These are phyloP conservation scores for Exidia glandulosa DNA, from an alignment of 768 basidiomycete species.

Conservation along the genomic window DNA sequence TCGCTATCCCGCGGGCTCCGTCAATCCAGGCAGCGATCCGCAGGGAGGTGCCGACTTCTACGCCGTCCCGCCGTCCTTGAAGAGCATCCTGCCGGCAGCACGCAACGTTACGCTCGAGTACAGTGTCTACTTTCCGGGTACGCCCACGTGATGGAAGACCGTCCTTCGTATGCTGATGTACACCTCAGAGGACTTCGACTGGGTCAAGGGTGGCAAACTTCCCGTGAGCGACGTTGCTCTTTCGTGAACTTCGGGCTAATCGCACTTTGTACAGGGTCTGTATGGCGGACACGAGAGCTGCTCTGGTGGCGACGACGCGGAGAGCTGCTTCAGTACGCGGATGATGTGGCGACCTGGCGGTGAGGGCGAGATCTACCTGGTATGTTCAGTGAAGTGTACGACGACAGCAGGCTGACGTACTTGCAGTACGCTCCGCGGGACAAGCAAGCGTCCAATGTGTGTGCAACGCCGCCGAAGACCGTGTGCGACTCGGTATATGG, in stretches of 20 bases:
- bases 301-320: conserved; percentile 64
- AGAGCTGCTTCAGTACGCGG: conserved; percentile 71
- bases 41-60: conserved; percentile 68
- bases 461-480: conserved; percentile 42
- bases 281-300: conserved; percentile 57
- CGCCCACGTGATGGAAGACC: too few species aligned
- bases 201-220: conserved; percentile 74
- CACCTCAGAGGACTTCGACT: conserved; percentile 73
- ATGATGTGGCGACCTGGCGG: conserved; percentile 42
- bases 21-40: conserved; percentile 46
- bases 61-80: conserved; percentile 29
- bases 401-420: background rate
- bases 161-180: too few species aligned
- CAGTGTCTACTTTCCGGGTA: conserved; percentile 62
- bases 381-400: conserved; percentile 32
- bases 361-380: conserved; percentile 64
- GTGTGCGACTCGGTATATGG: conserved; percentile 60
- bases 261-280: too few species aligned
- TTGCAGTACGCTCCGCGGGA: conserved; percentile 65
- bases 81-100: conserved; percentile 26
- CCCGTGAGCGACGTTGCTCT: too few species aligned
- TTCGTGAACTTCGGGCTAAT: too few species aligned
- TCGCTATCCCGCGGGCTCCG: conserved; percentile 54
- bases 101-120: conserved; percentile 50
- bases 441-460: conserved; percentile 50